These are phyloP conservation scores for Naematelia encephala DNA, from an alignment of 768 basidiomycete genomes.

Conservation along the genomic window DNA sequence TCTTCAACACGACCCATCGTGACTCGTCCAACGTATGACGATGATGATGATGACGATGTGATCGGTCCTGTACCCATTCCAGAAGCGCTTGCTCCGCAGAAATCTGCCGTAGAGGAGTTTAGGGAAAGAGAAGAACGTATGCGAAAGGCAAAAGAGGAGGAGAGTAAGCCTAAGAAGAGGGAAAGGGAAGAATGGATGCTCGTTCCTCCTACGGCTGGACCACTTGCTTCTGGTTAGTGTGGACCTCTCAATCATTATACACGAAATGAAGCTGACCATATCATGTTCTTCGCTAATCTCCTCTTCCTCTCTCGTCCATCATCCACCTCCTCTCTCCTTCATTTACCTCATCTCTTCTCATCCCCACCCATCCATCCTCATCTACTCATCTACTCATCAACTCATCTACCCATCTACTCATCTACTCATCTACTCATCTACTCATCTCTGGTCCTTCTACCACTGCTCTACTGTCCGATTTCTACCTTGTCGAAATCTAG, in stretches of 20 bases:
- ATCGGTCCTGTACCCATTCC: constrained; percentile 78
- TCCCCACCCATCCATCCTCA: not conserved
- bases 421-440: too few species aligned
- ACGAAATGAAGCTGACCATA: not conserved
- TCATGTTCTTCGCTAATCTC: too few species aligned
- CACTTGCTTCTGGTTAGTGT: constrained; percentile 67
- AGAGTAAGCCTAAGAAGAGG: constrained; percentile 65
- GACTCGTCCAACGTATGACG: constrained; percentile 55
- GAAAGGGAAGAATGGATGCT: constrained; percentile 98
- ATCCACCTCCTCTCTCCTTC: not conserved
- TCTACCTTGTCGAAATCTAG: constrained; percentile 52
- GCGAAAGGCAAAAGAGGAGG: constrained; percentile 62
- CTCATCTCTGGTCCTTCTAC: too few species aligned
- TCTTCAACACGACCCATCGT: too few species aligned
- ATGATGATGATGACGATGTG: constrained; percentile 68
- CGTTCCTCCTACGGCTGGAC: constrained; percentile 78
- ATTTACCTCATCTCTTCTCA: not conserved
- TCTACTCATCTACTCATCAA: not conserved
- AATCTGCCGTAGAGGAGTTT: constrained; percentile 74
- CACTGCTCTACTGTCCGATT: too few species aligned
- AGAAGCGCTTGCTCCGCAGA: constrained; percentile 49
- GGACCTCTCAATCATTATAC: not conserved
- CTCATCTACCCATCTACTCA: too few species aligned
- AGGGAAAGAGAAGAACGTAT: constrained; percentile 78
- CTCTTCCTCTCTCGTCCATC: not conserved